phyloP scores from a whole-genome alignment of 2,329 filamentous ascomycete species.

The Trichothecium sympodiale region DNA sequence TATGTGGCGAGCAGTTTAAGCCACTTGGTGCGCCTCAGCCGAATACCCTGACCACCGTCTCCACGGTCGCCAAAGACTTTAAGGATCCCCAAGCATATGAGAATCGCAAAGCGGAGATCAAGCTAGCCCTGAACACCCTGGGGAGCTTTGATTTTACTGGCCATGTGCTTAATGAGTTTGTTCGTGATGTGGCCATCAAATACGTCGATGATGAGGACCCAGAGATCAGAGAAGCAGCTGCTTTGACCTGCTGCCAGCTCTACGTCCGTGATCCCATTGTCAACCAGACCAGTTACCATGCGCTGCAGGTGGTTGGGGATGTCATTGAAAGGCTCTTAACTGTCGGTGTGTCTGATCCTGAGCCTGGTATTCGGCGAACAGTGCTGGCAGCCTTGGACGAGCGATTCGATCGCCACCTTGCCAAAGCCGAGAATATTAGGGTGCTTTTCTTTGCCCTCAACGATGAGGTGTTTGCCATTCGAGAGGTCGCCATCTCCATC shows the following conservation, averaged over 20 bases:
- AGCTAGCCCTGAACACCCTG: slow-evolving; percentile 83
- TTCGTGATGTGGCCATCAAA: slow-evolving; percentile 93
- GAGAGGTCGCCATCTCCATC: slow-evolving; percentile 91
- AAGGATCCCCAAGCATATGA: slow-evolving; percentile 77
- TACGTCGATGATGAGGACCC: slow-evolving; percentile 95
- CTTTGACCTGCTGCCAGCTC: slow-evolving; percentile 93
- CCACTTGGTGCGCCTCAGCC: slow-evolving; percentile 79
- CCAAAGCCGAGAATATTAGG: slow-evolving; percentile 93
- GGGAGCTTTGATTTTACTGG: slow-evolving; percentile 96
- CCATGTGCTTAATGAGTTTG: slow-evolving; percentile 94
- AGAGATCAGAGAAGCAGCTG: slow-evolving; percentile 86
- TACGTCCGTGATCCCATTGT: slow-evolving; percentile 96
- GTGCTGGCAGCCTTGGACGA: slow-evolving; percentile 84
- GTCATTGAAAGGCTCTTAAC: slow-evolving; percentile 95
- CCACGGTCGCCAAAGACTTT: slow-evolving; percentile 76
- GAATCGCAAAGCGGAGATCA: slow-evolving; percentile 74
- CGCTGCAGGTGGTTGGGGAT: slow-evolving; percentile 92
- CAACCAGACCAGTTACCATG: slow-evolving; percentile 93
- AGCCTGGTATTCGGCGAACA: slow-evolving; percentile 77
- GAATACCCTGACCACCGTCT: slow-evolving; percentile 70
- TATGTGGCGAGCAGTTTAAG: slow-evolving; percentile 86
- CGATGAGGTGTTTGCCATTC: slow-evolving; percentile 83
- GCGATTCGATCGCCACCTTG: slow-evolving; percentile 92
- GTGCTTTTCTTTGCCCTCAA: slow-evolving; percentile 93
- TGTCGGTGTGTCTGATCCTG: slow-evolving; percentile 85